Evolutionary conservation across 1,284 basidiomycete species (phyloP), one percentile per base, ranked within the genome.

Genomic region (Anthracocystis panici-leucophaei): DNA sequence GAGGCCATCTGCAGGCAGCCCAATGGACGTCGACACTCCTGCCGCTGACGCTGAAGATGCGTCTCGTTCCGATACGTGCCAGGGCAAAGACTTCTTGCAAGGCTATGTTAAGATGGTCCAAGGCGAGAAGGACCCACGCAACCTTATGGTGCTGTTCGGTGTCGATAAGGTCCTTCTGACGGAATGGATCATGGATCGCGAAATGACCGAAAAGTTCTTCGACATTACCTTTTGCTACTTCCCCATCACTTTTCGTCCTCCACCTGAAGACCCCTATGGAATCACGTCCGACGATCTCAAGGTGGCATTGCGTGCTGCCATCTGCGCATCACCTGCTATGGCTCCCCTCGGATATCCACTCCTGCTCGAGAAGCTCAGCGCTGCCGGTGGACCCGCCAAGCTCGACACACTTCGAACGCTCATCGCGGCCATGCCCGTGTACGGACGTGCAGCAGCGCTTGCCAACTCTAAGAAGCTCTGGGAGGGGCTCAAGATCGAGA

Each of bases 151-250:
- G 9, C 92, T 93, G 5, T 99, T 99, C 85, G 91, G 92, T 14
- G 92, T 99, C 65, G 92, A 91, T 65, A 89, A 90, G 21, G 92
- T 95, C 3, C 89, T 99, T 27, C 86, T 96, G 8, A 90, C 93
- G 40, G 94, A 97, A 78, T 98, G 98, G 81, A 91, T 96, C 70
- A 70, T 83, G 89, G 93, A 62, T 86, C 89, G 46, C 86, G 88
- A 46, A 88, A 90, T 79, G 64, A 94, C 97, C 9, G 82, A 80
- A 58, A 90, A 92, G 63, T 88, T 99, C 65, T 99, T 97, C 87
- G 94, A 99, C 82, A 91, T 98, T 81, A 93, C 92, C 0, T 99
- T 95, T 86, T 99, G 97, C 86, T 99, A 99, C 86, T 99, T 98
- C 86, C 97, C 97, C 1, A 99, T 99, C 77, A 94, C 94, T 0